A percentile compares a stretch with the other conserved stretches of the same genome.
phyloP scores from a whole-genome alignment of 2,329 filamentous ascomycete species.

The Phaeophleospora eucalypticola region DNA sequence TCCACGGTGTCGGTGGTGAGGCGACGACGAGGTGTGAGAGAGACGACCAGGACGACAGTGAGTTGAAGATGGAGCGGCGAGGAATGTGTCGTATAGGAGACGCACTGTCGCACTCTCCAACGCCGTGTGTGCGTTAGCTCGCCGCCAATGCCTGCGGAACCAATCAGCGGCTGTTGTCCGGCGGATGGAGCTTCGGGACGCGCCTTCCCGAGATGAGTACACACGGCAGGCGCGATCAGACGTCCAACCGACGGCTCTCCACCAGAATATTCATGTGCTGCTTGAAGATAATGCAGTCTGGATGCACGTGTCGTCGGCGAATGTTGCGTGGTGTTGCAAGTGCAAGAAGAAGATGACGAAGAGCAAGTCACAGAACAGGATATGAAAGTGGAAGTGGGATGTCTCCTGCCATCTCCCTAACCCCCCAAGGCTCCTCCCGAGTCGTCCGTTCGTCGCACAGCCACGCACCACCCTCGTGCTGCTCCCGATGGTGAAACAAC shows the following conservation, averaged over 20 bases:
- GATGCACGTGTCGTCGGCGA: too few relatives aligned
- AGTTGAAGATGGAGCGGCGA: too few relatives aligned
- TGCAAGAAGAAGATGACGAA: too few relatives aligned
- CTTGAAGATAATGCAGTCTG: too few relatives aligned
- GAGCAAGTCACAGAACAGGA: too few relatives aligned
- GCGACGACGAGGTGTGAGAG: background rate
- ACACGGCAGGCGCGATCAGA: background rate
- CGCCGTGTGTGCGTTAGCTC: background rate
- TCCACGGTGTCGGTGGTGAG: slow-evolving; percentile 1
- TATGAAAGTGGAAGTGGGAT: too few relatives aligned
- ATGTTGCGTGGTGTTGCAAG: too few relatives aligned
- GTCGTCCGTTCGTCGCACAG: slow-evolving; percentile 5
- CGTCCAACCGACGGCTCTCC: too few relatives aligned
- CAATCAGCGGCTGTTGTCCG: background rate
- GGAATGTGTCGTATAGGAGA: slow-evolving; percentile 5
- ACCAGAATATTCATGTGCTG: too few relatives aligned
- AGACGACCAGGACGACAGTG: too few relatives aligned
- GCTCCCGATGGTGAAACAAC: background rate
- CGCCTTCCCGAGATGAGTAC: background rate
- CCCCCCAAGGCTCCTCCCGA: too few relatives aligned
- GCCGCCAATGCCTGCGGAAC: background rate
- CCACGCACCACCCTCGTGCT: slow-evolving; percentile 4
- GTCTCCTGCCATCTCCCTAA: too few relatives aligned
- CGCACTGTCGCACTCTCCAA: background rate
- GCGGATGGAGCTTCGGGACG: background rate